Conservation (phyloP, 1,284 basidiomycete species). For the Ustilago lituana region DNA sequence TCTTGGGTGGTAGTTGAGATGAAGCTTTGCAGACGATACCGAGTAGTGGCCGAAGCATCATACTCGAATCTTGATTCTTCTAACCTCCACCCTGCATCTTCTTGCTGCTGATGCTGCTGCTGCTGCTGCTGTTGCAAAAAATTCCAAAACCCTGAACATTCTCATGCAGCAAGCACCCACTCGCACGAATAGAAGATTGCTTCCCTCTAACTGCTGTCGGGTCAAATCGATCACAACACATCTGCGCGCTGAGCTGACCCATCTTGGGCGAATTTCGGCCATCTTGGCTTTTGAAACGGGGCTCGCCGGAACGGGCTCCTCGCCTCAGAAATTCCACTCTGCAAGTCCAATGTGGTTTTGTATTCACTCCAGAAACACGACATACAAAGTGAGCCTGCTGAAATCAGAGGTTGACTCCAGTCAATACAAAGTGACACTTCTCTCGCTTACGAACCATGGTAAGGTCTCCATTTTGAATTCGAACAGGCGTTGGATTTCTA, state of each 20-base stretch:
- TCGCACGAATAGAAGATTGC: slow-evolving; percentile 27
- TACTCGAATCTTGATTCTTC: slow-evolving; percentile 18
- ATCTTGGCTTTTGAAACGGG: slow-evolving; percentile 11
- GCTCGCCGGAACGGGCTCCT: slow-evolving; percentile 24
- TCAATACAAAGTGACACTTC: too few relatives aligned
- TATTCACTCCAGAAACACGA: too few relatives aligned
- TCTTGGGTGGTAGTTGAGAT: too few relatives aligned
- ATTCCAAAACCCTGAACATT: slow-evolving; percentile 4
- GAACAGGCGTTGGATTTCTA: background rate
- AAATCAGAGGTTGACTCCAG: too few relatives aligned
- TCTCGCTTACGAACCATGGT: too few relatives aligned
- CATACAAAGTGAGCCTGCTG: too few relatives aligned
- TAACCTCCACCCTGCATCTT: slow-evolving; percentile 27
- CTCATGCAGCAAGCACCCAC: too few relatives aligned
- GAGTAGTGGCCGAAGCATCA: too few relatives aligned
- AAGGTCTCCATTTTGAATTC: too few relatives aligned
- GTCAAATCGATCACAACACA: slow-evolving; percentile 37
- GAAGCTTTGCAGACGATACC: too few relatives aligned
- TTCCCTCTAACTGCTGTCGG: background rate
- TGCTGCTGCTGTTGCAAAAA: background rate
- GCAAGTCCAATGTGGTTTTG: too few relatives aligned
- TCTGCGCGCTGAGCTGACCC: slow-evolving; percentile 9
- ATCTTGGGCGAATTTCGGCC: background rate
- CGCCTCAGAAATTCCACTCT: too few relatives aligned
- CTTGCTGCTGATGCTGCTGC: background rate